Percentiles rank a stretch among this genome's conserved stretches.
Conservation (phyloP, 2,329 filamentous ascomycete species). For the Setomelanomma holmii region DNA sequence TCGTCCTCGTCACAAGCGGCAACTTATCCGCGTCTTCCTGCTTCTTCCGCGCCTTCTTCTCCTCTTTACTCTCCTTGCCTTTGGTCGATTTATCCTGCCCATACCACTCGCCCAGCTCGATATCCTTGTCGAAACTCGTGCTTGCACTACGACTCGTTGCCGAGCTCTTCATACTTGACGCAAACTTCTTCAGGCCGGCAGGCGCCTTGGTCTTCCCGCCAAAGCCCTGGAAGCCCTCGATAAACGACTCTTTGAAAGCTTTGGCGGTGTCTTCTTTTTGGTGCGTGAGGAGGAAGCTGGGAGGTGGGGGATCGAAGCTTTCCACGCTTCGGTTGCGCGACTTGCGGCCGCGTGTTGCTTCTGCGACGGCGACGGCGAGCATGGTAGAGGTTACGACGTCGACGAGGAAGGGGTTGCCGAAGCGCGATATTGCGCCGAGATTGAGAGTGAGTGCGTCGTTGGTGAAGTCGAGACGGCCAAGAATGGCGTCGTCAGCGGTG, state of each 20-base stretch:
- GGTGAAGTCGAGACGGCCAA: slow-evolving; percentile 55
- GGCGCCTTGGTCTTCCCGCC: slow-evolving; percentile 36
- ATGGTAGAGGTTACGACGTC: slow-evolving; percentile 54
- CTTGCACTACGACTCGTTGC: slow-evolving; percentile 22
- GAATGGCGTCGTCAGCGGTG: slow-evolving; percentile 45
- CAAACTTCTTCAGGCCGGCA: slow-evolving; percentile 33
- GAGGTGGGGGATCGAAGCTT: slow-evolving; percentile 43
- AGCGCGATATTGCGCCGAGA: slow-evolving; percentile 50
- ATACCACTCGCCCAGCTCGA: slow-evolving; percentile 48
- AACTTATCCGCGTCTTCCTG: slow-evolving; percentile 45
- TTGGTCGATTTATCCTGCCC: slow-evolving; percentile 32
- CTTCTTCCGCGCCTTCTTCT: slow-evolving; percentile 39
- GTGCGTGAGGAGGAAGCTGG: slow-evolving; percentile 27
- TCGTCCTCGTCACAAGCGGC: slow-evolving; percentile 47
- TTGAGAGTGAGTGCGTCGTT: slow-evolving; percentile 54
- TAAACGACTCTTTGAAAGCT: slow-evolving; percentile 39
- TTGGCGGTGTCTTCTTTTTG: slow-evolving; percentile 36
- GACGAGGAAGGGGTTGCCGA: slow-evolving; percentile 55
- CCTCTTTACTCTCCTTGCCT: slow-evolving; percentile 16
- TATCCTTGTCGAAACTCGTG: slow-evolving; percentile 45
- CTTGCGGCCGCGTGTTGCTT: slow-evolving; percentile 46
- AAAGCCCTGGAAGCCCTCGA: slow-evolving; percentile 41
- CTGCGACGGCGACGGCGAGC: slow-evolving; percentile 55
- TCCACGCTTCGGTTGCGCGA: slow-evolving; percentile 25
- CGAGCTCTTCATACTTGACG: slow-evolving; percentile 21